Evolutionary conservation across 2,329 filamentous ascomycete species (phyloP).

Genomic region (Chaetomium globosum): DNA sequence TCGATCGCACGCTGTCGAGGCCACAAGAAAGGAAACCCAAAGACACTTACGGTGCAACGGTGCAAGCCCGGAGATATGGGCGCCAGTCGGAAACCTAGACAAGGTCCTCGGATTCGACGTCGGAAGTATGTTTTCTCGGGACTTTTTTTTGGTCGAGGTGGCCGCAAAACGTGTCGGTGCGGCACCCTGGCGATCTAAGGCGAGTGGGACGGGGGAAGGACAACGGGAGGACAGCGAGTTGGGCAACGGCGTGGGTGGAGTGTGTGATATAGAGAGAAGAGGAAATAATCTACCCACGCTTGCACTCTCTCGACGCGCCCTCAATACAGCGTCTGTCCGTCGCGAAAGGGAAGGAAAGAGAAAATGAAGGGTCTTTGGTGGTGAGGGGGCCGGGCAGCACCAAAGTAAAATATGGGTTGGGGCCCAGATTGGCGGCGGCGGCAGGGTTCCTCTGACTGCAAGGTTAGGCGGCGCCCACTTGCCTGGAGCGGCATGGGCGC

Average conservation of each 20-base stretch:
- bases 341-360: conserved; percentile 26
- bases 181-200: conserved; percentile 13
- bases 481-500: conserved; percentile 29
- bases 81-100: conserved; percentile 9
- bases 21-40: conserved; percentile 14
- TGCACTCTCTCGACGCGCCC: conserved; percentile 30
- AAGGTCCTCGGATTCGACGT: conserved; percentile 12
- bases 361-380: conserved; percentile 33
- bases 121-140: conserved; percentile 15
- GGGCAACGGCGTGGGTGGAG: conserved; percentile 19
- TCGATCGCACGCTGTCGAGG: conserved; percentile 13
- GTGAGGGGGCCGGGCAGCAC: conserved; percentile 30
- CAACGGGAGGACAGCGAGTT: conserved; percentile 8
- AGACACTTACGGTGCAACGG: conserved; percentile 25
- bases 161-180: conserved; percentile 26
- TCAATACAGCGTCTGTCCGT: conserved; percentile 31
- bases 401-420: conserved; percentile 37
- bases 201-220: conserved; percentile 9
- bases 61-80: conserved; percentile 13
- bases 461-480: conserved; percentile 29
- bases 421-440: conserved; percentile 32
- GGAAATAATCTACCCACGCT: conserved; percentile 24
- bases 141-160: conserved; percentile 12
- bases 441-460: conserved; percentile 24
- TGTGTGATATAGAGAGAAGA: not conserved